phyloP scores from a whole-genome alignment of 2,329 filamentous ascomycete species.

The Sarocladium oryzae region DNA sequence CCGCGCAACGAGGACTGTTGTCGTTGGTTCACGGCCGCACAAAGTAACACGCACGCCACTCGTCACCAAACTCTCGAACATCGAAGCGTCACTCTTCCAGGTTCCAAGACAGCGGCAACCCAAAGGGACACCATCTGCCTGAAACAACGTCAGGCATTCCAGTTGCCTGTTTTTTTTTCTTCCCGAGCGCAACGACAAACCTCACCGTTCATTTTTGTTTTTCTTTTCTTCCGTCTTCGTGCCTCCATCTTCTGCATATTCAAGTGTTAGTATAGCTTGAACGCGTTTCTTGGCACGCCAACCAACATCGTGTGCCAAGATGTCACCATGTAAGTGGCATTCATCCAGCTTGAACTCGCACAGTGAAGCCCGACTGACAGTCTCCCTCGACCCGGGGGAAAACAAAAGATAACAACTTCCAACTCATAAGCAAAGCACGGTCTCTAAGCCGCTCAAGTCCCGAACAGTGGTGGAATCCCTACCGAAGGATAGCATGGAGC shows the following conservation, averaged over 20 bases:
- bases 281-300: not conserved
- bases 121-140: not conserved
- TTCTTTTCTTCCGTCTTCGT: not conserved
- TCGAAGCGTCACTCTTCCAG: no score
- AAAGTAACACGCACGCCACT: no score
- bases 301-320: slow-evolving; percentile 9
- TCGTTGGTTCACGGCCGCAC: no score
- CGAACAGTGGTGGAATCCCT: slow-evolving; percentile 37
- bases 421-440: slow-evolving; percentile 38
- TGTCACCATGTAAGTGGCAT: slow-evolving; percentile 6
- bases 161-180: no score
- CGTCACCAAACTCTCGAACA: not conserved
- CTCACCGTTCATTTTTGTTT: no score
- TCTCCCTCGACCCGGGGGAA: slow-evolving; percentile 10
- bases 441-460: slow-evolving; percentile 31
- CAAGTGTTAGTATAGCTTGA: not conserved
- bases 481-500: slow-evolving; percentile 34
- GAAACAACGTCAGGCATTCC: no score
- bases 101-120: no score
- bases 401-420: slow-evolving; percentile 38
- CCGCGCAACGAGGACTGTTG: no score
- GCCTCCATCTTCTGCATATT: not conserved
- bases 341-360: no score
- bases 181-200: not conserved
- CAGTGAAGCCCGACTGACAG: slow-evolving; percentile 10